Base-by-base conservation (phyloP, 371 early-diverging fungal genomes). In the Chytridium lagenaria region DNA sequence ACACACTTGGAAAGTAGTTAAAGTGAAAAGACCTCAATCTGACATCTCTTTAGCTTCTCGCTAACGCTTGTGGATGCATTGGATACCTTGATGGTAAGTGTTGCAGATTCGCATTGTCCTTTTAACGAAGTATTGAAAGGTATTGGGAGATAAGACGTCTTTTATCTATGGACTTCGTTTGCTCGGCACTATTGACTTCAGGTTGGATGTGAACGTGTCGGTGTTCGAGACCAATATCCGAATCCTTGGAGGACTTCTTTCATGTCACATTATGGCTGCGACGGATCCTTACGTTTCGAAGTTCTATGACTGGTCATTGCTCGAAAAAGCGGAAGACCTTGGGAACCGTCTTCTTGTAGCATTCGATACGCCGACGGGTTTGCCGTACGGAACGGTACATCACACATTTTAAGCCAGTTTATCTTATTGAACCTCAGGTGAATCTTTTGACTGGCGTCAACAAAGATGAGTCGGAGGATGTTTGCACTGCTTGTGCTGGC, bases 151-250 rank as follows among this genome's bases (percentile, higher is more conserved):
- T 59, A 50, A 26, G 31, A 23, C 2, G 0, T 22, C 59, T 16
- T 78, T 78, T 39, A 31, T 38, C 33, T 10, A 40, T 7, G 63
- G 61, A 19, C 30, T 72, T 22, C 59, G 68, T 1, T 68, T 78
- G 37, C 65, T 72, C 22, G 5, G 28, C 7, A 28, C 38, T 31
- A 52, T 78, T 50, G 59, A 63, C 50, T 69, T 78, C 36, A 65
- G 66, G 59, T 31, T 70, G 30, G 66, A 78, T 69, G 76, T 78
- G 23, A 76, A 72, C 70, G 78, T 78, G 0, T 78, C 78, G n/a
- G 78, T 78, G n/a, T 75, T 78, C 38, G 78, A 78, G 50, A 78
- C 76, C 2, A 78, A 78, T 63, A 78, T 76, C 55, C 72, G 78
- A 34, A 52, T 78, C 15, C 22, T 78, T 3, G 78, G 78, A 36